These are phyloP conservation scores for Fusarium decemcellulare DNA, from an alignment of 2,329 filamentous ascomycete species.

Conservation along the genomic window DNA sequence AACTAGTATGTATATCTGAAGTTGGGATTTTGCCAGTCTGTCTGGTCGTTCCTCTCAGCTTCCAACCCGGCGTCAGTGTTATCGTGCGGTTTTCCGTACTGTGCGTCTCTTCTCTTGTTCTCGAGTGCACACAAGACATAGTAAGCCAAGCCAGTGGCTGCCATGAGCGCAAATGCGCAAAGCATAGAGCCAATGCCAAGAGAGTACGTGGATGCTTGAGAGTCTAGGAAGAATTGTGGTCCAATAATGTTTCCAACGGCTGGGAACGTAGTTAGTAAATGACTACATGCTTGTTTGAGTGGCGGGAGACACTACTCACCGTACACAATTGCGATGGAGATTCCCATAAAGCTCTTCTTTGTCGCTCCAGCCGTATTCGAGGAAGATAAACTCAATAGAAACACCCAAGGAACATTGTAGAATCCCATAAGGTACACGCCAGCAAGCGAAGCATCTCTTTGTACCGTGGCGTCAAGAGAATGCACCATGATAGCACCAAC, in stretches of 20 bases:
- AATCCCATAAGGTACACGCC: constrained; percentile 50
- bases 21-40: constrained; percentile 25
- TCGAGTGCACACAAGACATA: not conserved
- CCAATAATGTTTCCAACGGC: constrained; percentile 48
- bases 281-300: too few relatives aligned
- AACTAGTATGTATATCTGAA: constrained; percentile 27
- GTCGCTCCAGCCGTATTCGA: constrained; percentile 44
- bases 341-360: constrained; percentile 46
- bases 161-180: constrained; percentile 43
- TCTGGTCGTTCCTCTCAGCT: constrained; percentile 13
- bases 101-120: constrained; percentile 8
- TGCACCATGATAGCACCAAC: constrained; percentile 44
- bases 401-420: constrained; percentile 48
- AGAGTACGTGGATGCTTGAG: constrained; percentile 36
- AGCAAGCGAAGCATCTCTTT: constrained; percentile 44
- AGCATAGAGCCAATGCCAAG: constrained; percentile 45
- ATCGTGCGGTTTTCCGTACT: constrained; percentile 19
- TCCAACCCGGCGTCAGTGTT: constrained; percentile 3
- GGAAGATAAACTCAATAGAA: constrained; percentile 43
- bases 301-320: not conserved
- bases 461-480: constrained; percentile 28
- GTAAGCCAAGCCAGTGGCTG: constrained; percentile 9
- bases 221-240: constrained; percentile 43
- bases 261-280: not conserved
- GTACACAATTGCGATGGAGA: constrained; percentile 45